phyloP scores from a whole-genome alignment of 805 yeast genomes.

The Myxozyma lipomycoides region DNA sequence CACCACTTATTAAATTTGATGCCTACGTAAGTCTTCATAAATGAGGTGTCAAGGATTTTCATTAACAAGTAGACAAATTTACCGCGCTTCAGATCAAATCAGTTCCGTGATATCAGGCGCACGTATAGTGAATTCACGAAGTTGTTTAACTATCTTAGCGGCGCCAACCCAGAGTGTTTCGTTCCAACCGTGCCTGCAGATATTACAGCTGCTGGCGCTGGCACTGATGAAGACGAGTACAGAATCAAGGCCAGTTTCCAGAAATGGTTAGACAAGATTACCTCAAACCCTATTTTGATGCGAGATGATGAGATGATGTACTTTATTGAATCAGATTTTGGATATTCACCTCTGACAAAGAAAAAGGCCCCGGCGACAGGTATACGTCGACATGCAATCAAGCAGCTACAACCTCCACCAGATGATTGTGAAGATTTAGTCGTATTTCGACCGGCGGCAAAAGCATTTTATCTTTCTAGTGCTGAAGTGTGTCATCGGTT shows the following conservation, averaged over 20 bases:
- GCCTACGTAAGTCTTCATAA: conserved; percentile 38
- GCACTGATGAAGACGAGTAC: conserved; percentile 72
- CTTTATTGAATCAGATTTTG: conserved; percentile 75
- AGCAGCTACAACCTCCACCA: conserved; percentile 87
- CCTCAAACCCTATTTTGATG: conserved; percentile 70
- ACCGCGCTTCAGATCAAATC: conserved; percentile 68
- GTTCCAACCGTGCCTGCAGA: conserved; percentile 83
- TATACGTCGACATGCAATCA: conserved; percentile 77
- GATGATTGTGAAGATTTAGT: conserved; percentile 81
- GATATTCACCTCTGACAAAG: conserved; percentile 59
- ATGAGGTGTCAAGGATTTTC: not conserved
- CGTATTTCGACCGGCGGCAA: conserved; percentile 80
- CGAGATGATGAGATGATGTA: conserved; percentile 84
- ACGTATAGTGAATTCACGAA: conserved; percentile 72
- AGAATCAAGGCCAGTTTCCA: conserved; percentile 61
- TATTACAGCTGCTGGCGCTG: conserved; percentile 72
- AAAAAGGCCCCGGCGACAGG: conserved; percentile 75
- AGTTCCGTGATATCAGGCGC: conserved; percentile 71
- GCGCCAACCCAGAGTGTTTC: conserved; percentile 85
- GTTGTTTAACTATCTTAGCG: conserved; percentile 70
- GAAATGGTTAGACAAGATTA: conserved; percentile 77
- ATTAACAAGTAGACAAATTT: conserved; percentile 48
- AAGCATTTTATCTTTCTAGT: conserved; percentile 60
- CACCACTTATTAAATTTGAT: conserved; percentile 76
- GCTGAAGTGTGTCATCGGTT: conserved; percentile 53